These are phyloP conservation scores for Prunella vulgaris DNA, from an alignment of 257 asterid genomes.

Conservation along the genomic window DNA sequence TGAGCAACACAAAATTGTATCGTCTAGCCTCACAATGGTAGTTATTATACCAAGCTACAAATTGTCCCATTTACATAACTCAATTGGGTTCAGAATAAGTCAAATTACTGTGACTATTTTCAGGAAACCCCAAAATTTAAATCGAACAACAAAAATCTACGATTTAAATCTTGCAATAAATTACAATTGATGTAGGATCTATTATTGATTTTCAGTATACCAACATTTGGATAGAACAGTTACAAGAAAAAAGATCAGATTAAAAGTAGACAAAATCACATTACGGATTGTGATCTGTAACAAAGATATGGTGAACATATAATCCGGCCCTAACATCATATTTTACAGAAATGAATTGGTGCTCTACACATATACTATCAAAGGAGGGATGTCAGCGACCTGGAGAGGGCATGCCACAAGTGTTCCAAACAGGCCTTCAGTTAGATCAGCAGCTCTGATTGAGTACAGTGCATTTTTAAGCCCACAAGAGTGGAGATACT, in stretches of 20 bases:
- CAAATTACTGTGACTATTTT: background rate
- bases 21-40: too few species aligned
- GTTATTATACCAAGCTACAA: background rate
- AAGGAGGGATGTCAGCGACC: slow-evolving; percentile 37
- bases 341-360: background rate
- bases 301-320: background rate
- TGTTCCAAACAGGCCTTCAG: slow-evolving; percentile 73
- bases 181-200: slow-evolving; percentile 3
- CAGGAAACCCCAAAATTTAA: background rate
- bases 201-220: background rate
- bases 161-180: background rate
- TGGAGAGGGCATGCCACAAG: slow-evolving; percentile 66
- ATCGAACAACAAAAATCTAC: background rate
- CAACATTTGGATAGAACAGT: background rate
- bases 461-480: slow-evolving; percentile 82
- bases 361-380: background rate
- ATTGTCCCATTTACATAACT: background rate
- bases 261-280: background rate
- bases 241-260: slow-evolving; percentile 12
- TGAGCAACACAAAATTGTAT: too few species aligned
- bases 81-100: background rate
- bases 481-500: slow-evolving; percentile 68
- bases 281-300: background rate
- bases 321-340: background rate
- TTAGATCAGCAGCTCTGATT: slow-evolving; percentile 74